Evolutionary conservation across 169 alveolate species (phyloP), one percentile per base, ranked within the genome.

Genomic region (Cryptosporidium ubiquitum): DNA sequence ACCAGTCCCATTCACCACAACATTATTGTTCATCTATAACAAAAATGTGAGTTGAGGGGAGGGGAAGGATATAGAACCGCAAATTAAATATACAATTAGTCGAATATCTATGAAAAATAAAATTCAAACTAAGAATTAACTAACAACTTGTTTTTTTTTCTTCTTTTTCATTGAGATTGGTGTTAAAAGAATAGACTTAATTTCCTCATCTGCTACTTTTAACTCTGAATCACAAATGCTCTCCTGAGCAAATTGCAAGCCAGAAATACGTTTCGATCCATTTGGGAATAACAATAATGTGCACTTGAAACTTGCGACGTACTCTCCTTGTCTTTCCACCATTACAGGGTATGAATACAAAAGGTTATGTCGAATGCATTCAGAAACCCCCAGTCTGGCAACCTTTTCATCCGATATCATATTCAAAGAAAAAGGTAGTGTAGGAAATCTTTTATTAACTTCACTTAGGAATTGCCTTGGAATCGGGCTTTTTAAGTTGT

Each of bases 341-440:
- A 95, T 91, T 42, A 98, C 99, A 33, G 96, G 97, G 92, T 97
- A 98, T 39, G 98, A 97, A 69, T 96, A 94, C 29, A 98, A 93
- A 71, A 98, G 94, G 71, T 97, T 97, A 91, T 98, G 99, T 79
- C 98, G 95, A 73, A 96, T 84, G 51, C 99, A 98, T 94, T 98
- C 99, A 51, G 98, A 96, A 42, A 98, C 98, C 14, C 99, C 99
- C 93, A 97, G 84, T 84, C 93, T 29, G 3, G 93, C 92, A 20
- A 93, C 95, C 60, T 95, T 84, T 73, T 95, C 95, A 85, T 93
- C 96, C 49, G 95, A 97, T 47, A 95, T 64, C 68, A 93, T 75
- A 58, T 91, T 85, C 35, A 94, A 70, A 47, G 93, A 95, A 84
- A 93, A 94, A 85, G 95, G 99, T 93, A 91, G 92, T 89, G 61